phyloP scores from a whole-genome alignment of 331 rosid genomes.

The Acacia concinna region DNA sequence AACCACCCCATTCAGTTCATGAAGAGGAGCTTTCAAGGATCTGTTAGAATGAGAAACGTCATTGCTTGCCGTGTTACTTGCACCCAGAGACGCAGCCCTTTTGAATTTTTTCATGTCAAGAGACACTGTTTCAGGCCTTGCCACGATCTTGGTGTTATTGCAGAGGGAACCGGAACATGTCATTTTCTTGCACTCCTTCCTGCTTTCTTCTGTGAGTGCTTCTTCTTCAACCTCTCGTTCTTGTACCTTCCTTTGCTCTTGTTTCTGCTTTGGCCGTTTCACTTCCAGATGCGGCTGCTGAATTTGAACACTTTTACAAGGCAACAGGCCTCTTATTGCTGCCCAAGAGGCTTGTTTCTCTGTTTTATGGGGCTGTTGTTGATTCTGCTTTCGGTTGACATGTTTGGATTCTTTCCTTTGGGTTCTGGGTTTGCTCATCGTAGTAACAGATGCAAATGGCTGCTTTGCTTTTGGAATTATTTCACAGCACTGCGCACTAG shows the following conservation, averaged over 20 bases:
- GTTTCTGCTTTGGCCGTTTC: conserved; percentile 24
- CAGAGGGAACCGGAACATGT: conserved; percentile 67
- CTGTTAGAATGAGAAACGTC: conserved; percentile 42
- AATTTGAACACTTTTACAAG: conserved; percentile 50
- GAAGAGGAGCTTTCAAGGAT: conserved; percentile 48
- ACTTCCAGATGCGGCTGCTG: conserved; percentile 27
- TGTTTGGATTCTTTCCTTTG: conserved; percentile 43
- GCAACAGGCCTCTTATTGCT: conserved; percentile 51
- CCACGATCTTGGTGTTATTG: conserved; percentile 60
- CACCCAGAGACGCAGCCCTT: conserved; percentile 32
- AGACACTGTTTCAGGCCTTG: conserved; percentile 45
- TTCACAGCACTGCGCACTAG: neutral
- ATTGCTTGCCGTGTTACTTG: neutral
- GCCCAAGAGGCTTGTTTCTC: conserved; percentile 65
- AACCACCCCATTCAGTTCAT: conserved; percentile 42
- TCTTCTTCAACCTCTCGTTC: conserved; percentile 10
- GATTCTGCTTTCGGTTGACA: conserved; percentile 38
- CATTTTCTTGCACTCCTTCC: conserved; percentile 65
- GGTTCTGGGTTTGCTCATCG: conserved; percentile 49
- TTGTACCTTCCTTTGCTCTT: conserved; percentile 21
- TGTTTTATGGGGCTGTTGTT: conserved; percentile 34
- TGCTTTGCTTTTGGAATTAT: conserved; percentile 19
- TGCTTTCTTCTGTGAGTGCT: conserved; percentile 38
- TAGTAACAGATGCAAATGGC: conserved; percentile 26
- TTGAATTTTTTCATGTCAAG: conserved; percentile 47